A percentile compares a stretch with the other conserved stretches of the same genome.
Conservation (phyloP, 192 early-diverging fungal species). For the Phycomyces blakesleeanus region DNA sequence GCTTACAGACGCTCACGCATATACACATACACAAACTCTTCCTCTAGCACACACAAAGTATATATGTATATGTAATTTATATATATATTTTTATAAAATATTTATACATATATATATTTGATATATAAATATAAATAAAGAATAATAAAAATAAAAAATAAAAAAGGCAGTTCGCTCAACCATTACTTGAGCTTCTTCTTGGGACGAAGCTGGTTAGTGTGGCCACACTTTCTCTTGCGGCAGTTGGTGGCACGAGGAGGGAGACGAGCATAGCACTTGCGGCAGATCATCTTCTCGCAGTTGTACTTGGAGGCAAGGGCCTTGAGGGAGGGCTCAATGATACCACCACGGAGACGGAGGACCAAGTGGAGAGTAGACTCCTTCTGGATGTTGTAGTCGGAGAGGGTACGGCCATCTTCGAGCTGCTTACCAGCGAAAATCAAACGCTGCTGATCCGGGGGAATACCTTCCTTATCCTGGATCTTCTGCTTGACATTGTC, state of each 20-base stretch:
- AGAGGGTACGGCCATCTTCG: conserved; percentile 96
- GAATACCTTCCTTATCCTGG: conserved; percentile 98
- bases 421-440: conserved; percentile 99
- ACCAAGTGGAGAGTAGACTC: conserved; percentile 97
- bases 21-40: no score
- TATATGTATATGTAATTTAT: no score
- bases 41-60: no score
- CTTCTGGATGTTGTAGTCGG: conserved; percentile 99
- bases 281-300: conserved; percentile 99
- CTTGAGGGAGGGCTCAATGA: conserved; percentile 99
- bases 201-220: conserved; percentile 97
- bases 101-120: no score
- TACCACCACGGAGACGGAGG: conserved; percentile 93
- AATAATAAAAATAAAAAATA: no score
- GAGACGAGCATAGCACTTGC: conserved; percentile 99
- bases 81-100: no score
- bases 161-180: no score
- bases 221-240: conserved; percentile 99
- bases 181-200: conserved; percentile 84
- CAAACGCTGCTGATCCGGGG: conserved; percentile 98
- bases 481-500: conserved; percentile 91
- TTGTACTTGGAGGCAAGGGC: conserved; percentile 98
- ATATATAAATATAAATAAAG: no score
- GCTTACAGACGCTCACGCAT: no score
- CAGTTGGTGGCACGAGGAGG: conserved; percentile 99